These are phyloP conservation scores for Cotoneaster glaucophyllus DNA, from an alignment of 306 rosid genomes.

Conservation along the genomic window DNA sequence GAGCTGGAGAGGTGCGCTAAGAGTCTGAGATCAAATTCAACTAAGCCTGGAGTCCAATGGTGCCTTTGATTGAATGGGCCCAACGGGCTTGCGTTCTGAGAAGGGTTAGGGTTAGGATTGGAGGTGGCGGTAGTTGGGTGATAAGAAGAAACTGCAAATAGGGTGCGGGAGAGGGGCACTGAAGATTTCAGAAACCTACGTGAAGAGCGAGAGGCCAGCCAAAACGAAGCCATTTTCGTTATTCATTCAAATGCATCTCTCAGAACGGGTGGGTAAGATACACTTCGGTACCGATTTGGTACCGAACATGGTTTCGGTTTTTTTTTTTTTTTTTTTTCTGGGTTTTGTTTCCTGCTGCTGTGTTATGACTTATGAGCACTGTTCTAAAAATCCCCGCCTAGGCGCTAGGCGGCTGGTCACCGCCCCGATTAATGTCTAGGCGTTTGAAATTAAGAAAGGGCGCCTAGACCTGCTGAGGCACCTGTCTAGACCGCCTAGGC, in stretches of 20 bases:
- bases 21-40: conserved; percentile 18
- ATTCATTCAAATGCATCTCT: neutral
- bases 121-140: conserved; percentile 4
- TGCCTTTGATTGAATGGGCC: neutral
- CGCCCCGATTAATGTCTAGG: no score
- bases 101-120: neutral
- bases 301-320: no score
- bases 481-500: no score
- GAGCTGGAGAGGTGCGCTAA: conserved; percentile 41
- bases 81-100: neutral
- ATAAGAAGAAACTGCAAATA: conserved; percentile 16
- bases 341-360: no score
- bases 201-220: conserved; percentile 23
- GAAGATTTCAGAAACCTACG: conserved; percentile 34
- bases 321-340: no score
- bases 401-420: no score
- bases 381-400: no score
- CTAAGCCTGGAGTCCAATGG: conserved; percentile 7
- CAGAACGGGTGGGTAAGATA: no score
- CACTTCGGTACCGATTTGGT: no score
- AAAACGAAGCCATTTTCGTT: conserved; percentile 27
- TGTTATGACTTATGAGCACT: no score
- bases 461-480: no score
- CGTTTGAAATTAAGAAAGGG: no score
- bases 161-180: conserved; percentile 10